A percentile compares a stretch with the other conserved stretches of the same genome.
Evolutionary conservation across 106 monocot genomes (phyloP).

Genomic region (Chionographis japonica): DNA sequence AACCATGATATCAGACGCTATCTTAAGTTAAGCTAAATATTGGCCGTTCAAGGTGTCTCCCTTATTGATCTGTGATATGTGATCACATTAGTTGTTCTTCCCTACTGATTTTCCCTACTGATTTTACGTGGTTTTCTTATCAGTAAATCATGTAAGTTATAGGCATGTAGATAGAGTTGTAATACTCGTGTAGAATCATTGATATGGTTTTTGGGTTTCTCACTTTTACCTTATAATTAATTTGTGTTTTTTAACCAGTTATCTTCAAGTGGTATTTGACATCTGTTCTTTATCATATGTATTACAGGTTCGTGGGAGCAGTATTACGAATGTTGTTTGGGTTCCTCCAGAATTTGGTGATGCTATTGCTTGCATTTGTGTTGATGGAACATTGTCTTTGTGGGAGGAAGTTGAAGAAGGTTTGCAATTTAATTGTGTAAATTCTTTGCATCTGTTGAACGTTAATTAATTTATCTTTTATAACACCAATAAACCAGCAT

Average conservation of each 20-base stretch:
- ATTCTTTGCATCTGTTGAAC: neutral
- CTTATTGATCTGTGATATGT: no score
- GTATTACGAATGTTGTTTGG: slow-evolving; percentile 67
- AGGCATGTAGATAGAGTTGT: no score
- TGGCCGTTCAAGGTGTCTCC: no score
- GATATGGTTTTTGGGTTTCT: neutral
- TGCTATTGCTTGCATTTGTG: slow-evolving; percentile 72
- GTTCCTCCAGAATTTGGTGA: slow-evolving; percentile 92
- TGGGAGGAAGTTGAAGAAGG: slow-evolving; percentile 92
- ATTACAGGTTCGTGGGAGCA: slow-evolving; percentile 45
- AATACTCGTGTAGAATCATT: no score
- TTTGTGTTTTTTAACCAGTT: neutral
- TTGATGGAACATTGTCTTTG: slow-evolving; percentile 76
- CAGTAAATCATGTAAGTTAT: no score
- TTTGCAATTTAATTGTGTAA: slow-evolving; percentile 11
- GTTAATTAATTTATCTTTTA: neutral
- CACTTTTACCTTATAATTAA: neutral
- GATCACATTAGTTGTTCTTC: neutral
- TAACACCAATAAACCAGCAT: neutral
- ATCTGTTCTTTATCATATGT: neutral
- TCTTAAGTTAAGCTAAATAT: no score
- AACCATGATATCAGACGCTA: no score
- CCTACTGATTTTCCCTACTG: no score
- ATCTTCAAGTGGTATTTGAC: neutral
- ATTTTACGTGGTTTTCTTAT: no score